These are phyloP conservation scores for Musa acuminata DNA, from an alignment of 176 grass and related monocot species.

Conservation along the genomic window DNA sequence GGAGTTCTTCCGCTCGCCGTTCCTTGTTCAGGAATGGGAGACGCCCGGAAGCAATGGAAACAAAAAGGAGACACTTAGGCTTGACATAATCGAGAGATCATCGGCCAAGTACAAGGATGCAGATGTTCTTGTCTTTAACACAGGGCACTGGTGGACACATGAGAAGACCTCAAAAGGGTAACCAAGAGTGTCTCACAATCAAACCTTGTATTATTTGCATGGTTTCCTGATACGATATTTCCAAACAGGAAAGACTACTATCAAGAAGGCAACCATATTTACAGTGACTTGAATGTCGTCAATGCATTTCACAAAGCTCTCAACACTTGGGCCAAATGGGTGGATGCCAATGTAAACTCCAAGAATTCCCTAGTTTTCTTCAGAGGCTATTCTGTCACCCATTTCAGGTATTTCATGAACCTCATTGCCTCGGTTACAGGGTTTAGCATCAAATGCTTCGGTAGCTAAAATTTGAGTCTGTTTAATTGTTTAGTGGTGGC, in stretches of 20 bases:
- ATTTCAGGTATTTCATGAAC: slow-evolving; percentile 47
- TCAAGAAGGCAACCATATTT: slow-evolving; percentile 77
- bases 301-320: slow-evolving; percentile 92
- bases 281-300: slow-evolving; percentile 63
- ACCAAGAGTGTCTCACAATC: not conserved
- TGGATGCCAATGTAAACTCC: slow-evolving; percentile 70
- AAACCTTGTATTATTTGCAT: not conserved
- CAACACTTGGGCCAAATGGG: slow-evolving; percentile 81
- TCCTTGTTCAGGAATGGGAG: slow-evolving; percentile 91
- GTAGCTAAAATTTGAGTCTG: slow-evolving; percentile 4
- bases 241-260: slow-evolving; percentile 86
- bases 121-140: slow-evolving; percentile 82
- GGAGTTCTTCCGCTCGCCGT: slow-evolving; percentile 91
- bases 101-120: slow-evolving; percentile 87
- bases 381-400: slow-evolving; percentile 90
- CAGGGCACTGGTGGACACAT: slow-evolving; percentile 97
- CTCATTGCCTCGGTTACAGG: not conserved
- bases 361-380: slow-evolving; percentile 61
- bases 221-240: not conserved
- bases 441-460: not conserved
- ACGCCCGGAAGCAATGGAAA: slow-evolving; percentile 30
- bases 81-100: slow-evolving; percentile 70
- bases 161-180: slow-evolving; percentile 95
- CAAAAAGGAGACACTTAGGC: slow-evolving; percentile 81
- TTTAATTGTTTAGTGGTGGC: slow-evolving; percentile 50